Conservation (phyloP, 192 early-diverging fungal species). For the Neocallimastix lanati region DNA sequence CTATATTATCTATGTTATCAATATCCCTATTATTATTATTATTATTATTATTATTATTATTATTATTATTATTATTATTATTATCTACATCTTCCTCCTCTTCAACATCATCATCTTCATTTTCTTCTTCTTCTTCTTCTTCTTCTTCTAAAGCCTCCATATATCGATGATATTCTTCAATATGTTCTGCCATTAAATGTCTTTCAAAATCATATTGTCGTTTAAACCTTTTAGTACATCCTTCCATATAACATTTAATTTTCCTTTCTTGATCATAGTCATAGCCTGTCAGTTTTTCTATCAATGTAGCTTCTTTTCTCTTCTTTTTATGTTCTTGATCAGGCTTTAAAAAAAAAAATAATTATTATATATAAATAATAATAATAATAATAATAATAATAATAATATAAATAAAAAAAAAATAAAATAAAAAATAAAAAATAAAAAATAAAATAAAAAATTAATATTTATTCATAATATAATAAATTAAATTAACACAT, state of each 20-base stretch:
- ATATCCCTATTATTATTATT: background rate
- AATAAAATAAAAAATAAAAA: too few species aligned
- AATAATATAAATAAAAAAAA: too few species aligned
- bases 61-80: background rate
- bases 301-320: background rate
- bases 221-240: background rate
- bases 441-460: too few species aligned
- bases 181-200: background rate
- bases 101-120: background rate
- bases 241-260: background rate
- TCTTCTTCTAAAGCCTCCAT: background rate
- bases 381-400: too few species aligned
- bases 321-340: background rate
- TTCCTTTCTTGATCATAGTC: background rate
- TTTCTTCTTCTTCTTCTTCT: background rate
- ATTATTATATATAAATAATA: background rate
- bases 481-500: too few species aligned
- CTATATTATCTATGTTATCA: too few species aligned
- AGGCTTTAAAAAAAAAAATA: background rate
- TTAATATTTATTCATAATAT: too few species aligned
- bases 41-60: background rate
- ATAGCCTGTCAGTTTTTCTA: background rate
- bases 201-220: background rate
- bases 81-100: background rate
- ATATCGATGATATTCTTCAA: background rate